Evolutionary conservation across 202 grass and related monocot species (phyloP).

Genomic region (Dendrocalamus latiflorus): DNA sequence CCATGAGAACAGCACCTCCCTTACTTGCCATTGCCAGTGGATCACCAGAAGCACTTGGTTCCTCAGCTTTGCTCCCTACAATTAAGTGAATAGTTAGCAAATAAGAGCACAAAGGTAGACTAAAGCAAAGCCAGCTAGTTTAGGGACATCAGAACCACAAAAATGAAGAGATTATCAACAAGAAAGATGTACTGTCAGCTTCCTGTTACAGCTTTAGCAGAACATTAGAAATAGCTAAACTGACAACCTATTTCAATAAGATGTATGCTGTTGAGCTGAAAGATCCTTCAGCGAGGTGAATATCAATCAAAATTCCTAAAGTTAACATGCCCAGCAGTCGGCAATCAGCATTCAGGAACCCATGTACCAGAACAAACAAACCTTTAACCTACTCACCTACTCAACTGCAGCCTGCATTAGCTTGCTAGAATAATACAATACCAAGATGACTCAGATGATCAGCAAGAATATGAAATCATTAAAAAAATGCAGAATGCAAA

Average conservation of each 20-base stretch:
- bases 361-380: neutral
- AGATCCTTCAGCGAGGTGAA: neutral
- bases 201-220: neutral
- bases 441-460: neutral
- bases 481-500: neutral
- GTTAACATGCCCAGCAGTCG: neutral
- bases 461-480: neutral
- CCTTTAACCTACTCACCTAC: neutral
- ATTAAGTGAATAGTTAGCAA: neutral
- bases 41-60: slow-evolving; percentile 59
- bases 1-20: slow-evolving; percentile 78
- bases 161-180: neutral
- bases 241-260: neutral
- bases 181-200: neutral
- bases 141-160: neutral
- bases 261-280: neutral
- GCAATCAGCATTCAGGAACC: neutral
- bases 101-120: neutral
- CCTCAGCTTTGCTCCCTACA: slow-evolving; percentile 73
- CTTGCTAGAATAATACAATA: neutral
- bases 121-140: neutral
- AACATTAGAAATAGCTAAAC: neutral
- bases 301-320: neutral
- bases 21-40: slow-evolving; percentile 48
- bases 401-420: neutral